These are phyloP conservation scores for Stygiomarasmius scandens DNA, from an alignment of 1,284 basidiomycete genomes.

Conservation along the genomic window DNA sequence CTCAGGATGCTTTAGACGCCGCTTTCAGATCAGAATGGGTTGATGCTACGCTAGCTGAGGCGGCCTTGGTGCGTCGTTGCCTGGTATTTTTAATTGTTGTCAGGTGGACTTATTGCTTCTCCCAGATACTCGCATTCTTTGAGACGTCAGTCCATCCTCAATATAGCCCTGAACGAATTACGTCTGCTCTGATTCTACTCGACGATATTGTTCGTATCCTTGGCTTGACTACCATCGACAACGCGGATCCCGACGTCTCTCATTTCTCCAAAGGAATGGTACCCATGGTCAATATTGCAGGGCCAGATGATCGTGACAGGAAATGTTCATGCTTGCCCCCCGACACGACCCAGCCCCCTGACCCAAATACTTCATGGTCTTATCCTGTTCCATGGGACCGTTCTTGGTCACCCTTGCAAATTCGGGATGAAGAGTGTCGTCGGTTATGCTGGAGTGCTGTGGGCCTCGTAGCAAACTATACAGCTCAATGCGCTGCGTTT, in stretches of 20 bases:
- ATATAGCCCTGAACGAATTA: conserved; percentile 56
- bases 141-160: conserved; percentile 73
- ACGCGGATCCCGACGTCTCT: conserved; percentile 46
- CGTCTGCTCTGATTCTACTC: conserved; percentile 54
- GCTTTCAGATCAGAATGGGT: conserved; percentile 55
- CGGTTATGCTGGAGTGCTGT: conserved; percentile 76
- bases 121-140: conserved; percentile 77
- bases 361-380: conserved; percentile 46
- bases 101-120: too few relatives aligned
- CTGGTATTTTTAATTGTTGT: too few relatives aligned
- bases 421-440: conserved; percentile 67
- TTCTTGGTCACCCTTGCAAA: conserved; percentile 53
- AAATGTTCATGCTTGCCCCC: conserved; percentile 56
- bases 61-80: conserved; percentile 64
- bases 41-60: conserved; percentile 68
- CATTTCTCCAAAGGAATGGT: conserved; percentile 25
- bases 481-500: conserved; percentile 67
- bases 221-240: conserved; percentile 59
- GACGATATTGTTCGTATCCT: conserved; percentile 64
- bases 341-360: conserved; percentile 39
- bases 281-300: conserved; percentile 32
- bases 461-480: conserved; percentile 63
- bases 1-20: conserved; percentile 54
- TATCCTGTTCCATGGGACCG: conserved; percentile 64
- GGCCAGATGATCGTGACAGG: conserved; percentile 28